Conservation (phyloP, 2,329 filamentous ascomycete genomes). For the Microdochium paspali region DNA sequence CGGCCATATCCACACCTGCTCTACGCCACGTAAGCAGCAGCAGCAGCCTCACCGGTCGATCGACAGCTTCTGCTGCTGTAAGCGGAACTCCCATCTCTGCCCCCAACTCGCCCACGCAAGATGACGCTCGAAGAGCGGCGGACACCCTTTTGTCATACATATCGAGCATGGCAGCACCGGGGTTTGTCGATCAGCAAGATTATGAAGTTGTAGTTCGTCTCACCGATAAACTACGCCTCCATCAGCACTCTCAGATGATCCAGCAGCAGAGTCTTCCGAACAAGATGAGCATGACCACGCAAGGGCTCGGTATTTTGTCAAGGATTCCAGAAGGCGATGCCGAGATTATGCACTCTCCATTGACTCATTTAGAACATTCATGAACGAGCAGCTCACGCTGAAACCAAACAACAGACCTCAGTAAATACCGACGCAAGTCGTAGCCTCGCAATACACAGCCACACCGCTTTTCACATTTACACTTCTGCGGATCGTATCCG, state of each 20-base stretch:
- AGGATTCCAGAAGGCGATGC: slow-evolving; percentile 48
- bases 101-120: slow-evolving; percentile 63
- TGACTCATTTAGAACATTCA: slow-evolving; percentile 10
- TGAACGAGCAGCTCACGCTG: not conserved
- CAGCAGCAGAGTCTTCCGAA: slow-evolving; percentile 10
- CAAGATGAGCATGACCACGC: slow-evolving; percentile 16
- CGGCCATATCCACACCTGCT: slow-evolving; percentile 31
- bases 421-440: not conserved
- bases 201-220: slow-evolving; percentile 70
- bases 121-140: slow-evolving; percentile 75
- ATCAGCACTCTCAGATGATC: slow-evolving; percentile 26
- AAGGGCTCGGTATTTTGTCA: slow-evolving; percentile 38
- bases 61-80: slow-evolving; percentile 21
- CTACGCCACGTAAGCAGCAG: slow-evolving; percentile 44
- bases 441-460: not conserved
- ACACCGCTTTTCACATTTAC: not conserved
- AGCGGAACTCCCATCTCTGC: slow-evolving; percentile 38
- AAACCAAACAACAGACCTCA: not conserved
- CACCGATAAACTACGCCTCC: slow-evolving; percentile 75
- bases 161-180: slow-evolving; percentile 54
- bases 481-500: not conserved
- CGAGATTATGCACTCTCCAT: slow-evolving; percentile 32
- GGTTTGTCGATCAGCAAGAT: slow-evolving; percentile 68
- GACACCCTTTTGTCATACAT: slow-evolving; percentile 78
- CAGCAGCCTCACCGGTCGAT: slow-evolving; percentile 32